Evolutionary conservation across 2,329 filamentous ascomycete species (phyloP).

Genomic region (Fusarium albosuccineum): DNA sequence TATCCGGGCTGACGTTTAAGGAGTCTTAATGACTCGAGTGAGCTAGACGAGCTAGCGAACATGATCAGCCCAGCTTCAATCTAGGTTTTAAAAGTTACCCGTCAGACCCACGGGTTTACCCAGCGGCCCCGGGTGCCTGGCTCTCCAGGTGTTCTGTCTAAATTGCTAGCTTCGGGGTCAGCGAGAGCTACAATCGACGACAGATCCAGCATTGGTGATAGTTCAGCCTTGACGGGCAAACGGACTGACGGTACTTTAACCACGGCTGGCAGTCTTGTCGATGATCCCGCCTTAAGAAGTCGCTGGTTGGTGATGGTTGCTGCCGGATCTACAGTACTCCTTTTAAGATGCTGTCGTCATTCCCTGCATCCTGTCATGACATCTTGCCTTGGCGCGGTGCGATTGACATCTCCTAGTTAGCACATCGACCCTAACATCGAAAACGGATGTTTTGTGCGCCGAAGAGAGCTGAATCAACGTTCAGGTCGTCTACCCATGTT

Average conservation of each 20-base stretch:
- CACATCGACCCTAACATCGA: constrained; percentile 4
- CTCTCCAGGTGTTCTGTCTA: constrained; percentile 6
- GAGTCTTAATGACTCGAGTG: constrained; percentile 24
- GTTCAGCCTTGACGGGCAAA: constrained; percentile 36
- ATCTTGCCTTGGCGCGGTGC: background rate
- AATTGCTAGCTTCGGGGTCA: constrained; percentile 29
- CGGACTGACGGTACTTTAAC: constrained; percentile 29
- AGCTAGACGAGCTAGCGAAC: background rate
- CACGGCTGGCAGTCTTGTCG: constrained; percentile 18
- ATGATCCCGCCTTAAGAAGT: constrained; percentile 22
- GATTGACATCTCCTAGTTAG: constrained; percentile 8
- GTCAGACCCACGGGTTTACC: constrained; percentile 10
- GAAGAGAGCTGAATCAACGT: constrained; percentile 7
- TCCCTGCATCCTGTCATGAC: constrained; percentile 13
- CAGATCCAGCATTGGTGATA: constrained; percentile 10
- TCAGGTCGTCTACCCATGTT: constrained; percentile 30
- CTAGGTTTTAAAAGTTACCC: constrained; percentile 13
- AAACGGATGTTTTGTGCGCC: background rate
- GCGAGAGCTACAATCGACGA: constrained; percentile 21
- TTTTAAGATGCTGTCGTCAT: constrained; percentile 22
- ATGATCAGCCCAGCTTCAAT: background rate
- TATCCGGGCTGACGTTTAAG: background rate
- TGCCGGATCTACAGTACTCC: constrained; percentile 5
- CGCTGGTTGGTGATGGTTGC: background rate
- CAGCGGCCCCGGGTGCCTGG: constrained; percentile 11